Conservation (phyloP, 345 rosid species). For the Dovyalis caffra region DNA sequence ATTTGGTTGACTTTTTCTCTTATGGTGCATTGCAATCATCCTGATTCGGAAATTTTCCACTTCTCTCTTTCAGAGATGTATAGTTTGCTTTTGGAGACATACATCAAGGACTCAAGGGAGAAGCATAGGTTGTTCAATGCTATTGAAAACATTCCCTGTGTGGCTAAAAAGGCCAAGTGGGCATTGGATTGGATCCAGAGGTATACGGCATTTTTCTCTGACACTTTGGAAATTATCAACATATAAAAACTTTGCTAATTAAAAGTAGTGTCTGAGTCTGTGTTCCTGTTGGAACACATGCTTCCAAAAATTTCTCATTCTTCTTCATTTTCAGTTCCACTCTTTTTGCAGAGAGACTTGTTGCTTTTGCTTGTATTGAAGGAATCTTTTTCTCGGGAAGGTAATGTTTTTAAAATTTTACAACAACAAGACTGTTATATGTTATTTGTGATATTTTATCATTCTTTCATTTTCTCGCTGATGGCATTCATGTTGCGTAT, state of each 20-base stretch:
- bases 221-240: not conserved
- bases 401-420: conserved; percentile 32
- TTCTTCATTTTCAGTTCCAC: conserved; percentile 50
- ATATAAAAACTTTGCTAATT: not conserved
- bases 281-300: conserved; percentile 2
- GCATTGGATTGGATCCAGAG: conserved; percentile 79
- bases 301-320: conserved; percentile 5
- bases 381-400: conserved; percentile 96
- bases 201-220: conserved; percentile 18
- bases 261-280: not conserved
- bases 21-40: not conserved
- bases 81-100: conserved; percentile 89
- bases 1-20: not conserved
- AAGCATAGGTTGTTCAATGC: conserved; percentile 86
- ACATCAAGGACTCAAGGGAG: conserved; percentile 75
- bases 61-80: conserved; percentile 64
- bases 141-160: conserved; percentile 74
- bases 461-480: not conserved
- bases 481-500: conserved; percentile 5
- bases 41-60: conserved; percentile 16
- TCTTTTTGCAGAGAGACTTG: conserved; percentile 72
- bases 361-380: conserved; percentile 90
- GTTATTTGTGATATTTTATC: not conserved
- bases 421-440: not conserved
- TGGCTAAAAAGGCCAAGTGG: conserved; percentile 80